Conservation (phyloP, 345 rosid species). For the Aquilaria yunnanensis region DNA sequence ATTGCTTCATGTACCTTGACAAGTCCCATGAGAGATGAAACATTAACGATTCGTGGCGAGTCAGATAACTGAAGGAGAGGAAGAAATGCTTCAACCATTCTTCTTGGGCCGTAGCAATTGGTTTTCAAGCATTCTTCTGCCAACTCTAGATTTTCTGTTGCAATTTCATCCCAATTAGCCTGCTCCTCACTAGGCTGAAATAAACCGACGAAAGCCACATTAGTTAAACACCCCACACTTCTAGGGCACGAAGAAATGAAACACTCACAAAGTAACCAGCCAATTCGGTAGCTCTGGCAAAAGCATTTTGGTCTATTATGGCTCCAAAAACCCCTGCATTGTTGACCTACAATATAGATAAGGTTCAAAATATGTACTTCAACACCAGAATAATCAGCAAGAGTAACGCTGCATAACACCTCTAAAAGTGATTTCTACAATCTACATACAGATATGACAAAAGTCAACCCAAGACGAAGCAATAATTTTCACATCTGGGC, state of each 20-base stretch:
- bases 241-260: not conserved
- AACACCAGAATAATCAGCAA: conserved; percentile 12
- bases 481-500: no score
- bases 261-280: conserved; percentile 19
- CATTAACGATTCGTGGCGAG: conserved; percentile 26
- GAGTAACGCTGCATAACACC: conserved; percentile 4
- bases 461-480: no score
- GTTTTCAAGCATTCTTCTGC: conserved; percentile 21
- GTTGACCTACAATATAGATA: conserved; percentile 17
- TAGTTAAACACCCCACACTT: no score
- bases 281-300: conserved; percentile 6
- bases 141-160: conserved; percentile 13
- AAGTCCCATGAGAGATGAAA: conserved; percentile 19
- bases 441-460: no score
- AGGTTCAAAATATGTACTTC: not conserved
- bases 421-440: no score
- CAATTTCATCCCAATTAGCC: conserved; percentile 8
- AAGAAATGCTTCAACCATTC: conserved; percentile 19
- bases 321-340: conserved; percentile 22
- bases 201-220: no score
- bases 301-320: conserved; percentile 9
- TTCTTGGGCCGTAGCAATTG: conserved; percentile 24
- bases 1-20: conserved; percentile 12
- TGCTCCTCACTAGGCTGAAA: not conserved
- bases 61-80: conserved; percentile 19